A percentile compares a stretch with the other conserved stretches of the same genome.
phyloP scores from a whole-genome alignment of 2,329 filamentous ascomycete species.

The Botryotinia calthae region DNA sequence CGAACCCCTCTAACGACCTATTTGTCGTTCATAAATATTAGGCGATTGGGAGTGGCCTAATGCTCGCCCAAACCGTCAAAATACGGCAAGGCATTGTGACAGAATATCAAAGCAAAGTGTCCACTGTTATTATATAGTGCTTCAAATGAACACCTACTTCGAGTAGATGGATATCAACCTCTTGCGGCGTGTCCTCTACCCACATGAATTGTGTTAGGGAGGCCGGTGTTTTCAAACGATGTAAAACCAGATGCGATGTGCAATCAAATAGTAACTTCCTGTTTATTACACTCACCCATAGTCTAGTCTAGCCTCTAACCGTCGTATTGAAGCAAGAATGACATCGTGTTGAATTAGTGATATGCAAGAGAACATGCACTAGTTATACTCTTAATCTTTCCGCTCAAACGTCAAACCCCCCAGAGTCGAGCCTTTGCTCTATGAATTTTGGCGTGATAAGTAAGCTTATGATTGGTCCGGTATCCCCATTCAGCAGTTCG shows the following conservation, averaged over 20 bases:
- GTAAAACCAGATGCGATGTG: background rate
- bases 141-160: background rate
- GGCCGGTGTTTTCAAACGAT: background rate
- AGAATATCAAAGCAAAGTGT: background rate
- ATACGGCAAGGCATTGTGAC: background rate
- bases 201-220: background rate
- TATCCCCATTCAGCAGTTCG: background rate
- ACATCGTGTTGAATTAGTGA: background rate
- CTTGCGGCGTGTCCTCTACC: background rate
- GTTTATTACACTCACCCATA: background rate
- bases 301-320: background rate
- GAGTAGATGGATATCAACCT: background rate
- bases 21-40: background rate
- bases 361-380: background rate
- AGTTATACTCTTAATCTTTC: background rate
- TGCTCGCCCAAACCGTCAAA: background rate
- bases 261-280: background rate
- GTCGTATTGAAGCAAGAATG: background rate
- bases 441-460: background rate
- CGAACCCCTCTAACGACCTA: background rate
- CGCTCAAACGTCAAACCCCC: background rate
- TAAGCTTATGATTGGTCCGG: background rate
- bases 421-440: background rate
- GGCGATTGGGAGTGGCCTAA: background rate
- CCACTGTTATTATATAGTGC: background rate